These are phyloP conservation scores for Teratosphaeria viscida DNA, from an alignment of 2,329 filamentous ascomycete genomes.

Conservation along the genomic window DNA sequence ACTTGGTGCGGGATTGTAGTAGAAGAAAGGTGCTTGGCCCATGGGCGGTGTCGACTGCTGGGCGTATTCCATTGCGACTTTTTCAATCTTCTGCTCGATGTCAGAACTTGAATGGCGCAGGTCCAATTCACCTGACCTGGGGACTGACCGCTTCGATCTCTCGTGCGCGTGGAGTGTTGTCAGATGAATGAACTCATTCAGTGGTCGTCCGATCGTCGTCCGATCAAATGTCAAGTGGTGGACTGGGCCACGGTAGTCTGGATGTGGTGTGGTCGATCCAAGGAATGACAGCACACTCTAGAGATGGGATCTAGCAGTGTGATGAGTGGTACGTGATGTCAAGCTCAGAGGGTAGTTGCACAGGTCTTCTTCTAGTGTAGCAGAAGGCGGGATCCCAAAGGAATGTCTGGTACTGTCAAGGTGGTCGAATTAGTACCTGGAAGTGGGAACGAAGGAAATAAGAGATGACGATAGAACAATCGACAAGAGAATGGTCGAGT, in stretches of 20 bases:
- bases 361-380: constrained; percentile 9
- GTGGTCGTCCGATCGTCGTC: background rate
- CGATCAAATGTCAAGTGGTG: background rate
- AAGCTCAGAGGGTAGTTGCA: constrained; percentile 11
- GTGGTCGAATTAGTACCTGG: constrained; percentile 6
- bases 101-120: background rate
- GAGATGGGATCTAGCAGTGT: background rate
- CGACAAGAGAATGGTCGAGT: constrained; percentile 10
- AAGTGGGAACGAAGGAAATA: constrained; percentile 12
- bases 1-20: constrained; percentile 70
- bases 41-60: constrained; percentile 41
- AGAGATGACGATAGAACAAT: constrained; percentile 13
- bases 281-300: constrained; percentile 12
- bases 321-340: background rate
- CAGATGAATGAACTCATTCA: background rate
- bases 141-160: background rate
- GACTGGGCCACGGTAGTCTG: background rate
- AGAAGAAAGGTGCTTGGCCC: constrained; percentile 71
- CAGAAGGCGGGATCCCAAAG: constrained; percentile 10
- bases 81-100: background rate
- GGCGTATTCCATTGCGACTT: constrained; percentile 26
- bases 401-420: constrained; percentile 10
- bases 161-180: background rate
- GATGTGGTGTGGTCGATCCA: background rate
- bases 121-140: background rate